Evolutionary conservation across 768 basidiomycete species (phyloP).

Genomic region (Lentinula raphanica): DNA sequence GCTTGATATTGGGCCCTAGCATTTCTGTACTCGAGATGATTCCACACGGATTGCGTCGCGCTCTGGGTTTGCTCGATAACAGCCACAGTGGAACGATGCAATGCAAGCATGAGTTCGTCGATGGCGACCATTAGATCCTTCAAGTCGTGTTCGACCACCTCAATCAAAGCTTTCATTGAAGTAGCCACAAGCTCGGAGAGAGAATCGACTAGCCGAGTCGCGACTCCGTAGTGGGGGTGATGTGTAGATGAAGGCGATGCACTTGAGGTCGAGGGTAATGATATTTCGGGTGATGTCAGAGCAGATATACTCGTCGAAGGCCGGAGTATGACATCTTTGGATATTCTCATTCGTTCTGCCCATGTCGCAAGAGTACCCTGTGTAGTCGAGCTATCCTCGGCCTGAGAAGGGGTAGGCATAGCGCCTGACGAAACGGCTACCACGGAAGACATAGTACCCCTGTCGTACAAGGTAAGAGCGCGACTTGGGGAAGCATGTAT

Average conservation of each 20-base stretch:
- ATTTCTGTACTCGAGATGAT: slow-evolving; percentile 44
- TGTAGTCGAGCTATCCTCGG: slow-evolving; percentile 15
- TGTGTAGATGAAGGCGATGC: slow-evolving; percentile 11
- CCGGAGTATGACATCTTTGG: slow-evolving; percentile 30
- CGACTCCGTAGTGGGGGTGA: slow-evolving; percentile 26
- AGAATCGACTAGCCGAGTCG: slow-evolving; percentile 37
- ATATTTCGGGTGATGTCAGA: slow-evolving; percentile 4
- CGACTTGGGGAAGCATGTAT: not conserved
- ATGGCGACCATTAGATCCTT: slow-evolving; percentile 54
- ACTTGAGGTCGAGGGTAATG: slow-evolving; percentile 13
- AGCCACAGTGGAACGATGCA: slow-evolving; percentile 43
- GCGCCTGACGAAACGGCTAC: slow-evolving; percentile 17
- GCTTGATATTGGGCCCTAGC: slow-evolving; percentile 49
- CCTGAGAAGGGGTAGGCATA: slow-evolving; percentile 21
- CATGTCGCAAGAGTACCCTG: slow-evolving; percentile 16
- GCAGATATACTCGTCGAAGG: slow-evolving; percentile 22
- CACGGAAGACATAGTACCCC: slow-evolving; percentile 14
- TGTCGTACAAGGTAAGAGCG: slow-evolving; percentile 4
- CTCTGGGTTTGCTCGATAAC: slow-evolving; percentile 45
- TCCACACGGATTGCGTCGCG: slow-evolving; percentile 38
- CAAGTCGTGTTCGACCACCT: slow-evolving; percentile 46
- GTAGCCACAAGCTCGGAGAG: slow-evolving; percentile 45
- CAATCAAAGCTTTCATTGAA: slow-evolving; percentile 37
- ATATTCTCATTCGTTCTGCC: slow-evolving; percentile 19
- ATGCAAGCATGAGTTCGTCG: slow-evolving; percentile 48